These are phyloP conservation scores for Plenodomus biglobosus DNA, from an alignment of 2,329 filamentous ascomycete genomes.

Conservation along the genomic window DNA sequence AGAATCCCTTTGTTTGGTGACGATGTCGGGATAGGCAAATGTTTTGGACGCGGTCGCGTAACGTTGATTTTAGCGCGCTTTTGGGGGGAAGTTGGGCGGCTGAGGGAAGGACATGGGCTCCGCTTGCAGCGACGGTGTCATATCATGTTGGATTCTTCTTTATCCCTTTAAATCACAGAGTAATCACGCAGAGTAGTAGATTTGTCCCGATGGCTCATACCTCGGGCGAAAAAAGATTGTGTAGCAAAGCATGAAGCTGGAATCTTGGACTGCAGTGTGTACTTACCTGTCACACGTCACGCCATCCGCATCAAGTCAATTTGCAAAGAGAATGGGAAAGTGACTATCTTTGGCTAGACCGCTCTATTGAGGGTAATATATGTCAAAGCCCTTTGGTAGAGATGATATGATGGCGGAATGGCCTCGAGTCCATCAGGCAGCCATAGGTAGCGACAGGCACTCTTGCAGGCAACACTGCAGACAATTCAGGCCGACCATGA, in stretches of 20 bases:
- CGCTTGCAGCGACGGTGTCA: too few relatives aligned
- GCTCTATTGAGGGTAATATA: conserved; percentile 7
- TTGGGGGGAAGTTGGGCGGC: conserved; percentile 6
- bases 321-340: background rate
- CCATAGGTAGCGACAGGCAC: conserved; percentile 34
- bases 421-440: conserved; percentile 30
- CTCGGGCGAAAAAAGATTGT: too few relatives aligned
- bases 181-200: too few relatives aligned
- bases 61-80: conserved; percentile 18
- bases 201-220: too few relatives aligned
- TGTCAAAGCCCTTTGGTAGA: conserved; percentile 13
- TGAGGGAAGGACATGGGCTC: conserved; percentile 7
- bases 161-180: too few relatives aligned
- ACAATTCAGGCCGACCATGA: conserved; percentile 4
- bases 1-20: conserved; percentile 10
- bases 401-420: conserved; percentile 18
- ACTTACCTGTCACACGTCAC: too few relatives aligned
- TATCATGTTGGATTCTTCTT: too few relatives aligned
- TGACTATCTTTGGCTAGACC: conserved; percentile 9
- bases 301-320: conserved; percentile 4
- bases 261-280: too few relatives aligned
- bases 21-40: conserved; percentile 10
- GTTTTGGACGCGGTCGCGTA: conserved; percentile 27
- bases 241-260: too few relatives aligned
- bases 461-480: conserved; percentile 19